Evolutionary conservation across 2,329 filamentous ascomycete species (phyloP).

Genomic region (Apiospora phragmitis): DNA sequence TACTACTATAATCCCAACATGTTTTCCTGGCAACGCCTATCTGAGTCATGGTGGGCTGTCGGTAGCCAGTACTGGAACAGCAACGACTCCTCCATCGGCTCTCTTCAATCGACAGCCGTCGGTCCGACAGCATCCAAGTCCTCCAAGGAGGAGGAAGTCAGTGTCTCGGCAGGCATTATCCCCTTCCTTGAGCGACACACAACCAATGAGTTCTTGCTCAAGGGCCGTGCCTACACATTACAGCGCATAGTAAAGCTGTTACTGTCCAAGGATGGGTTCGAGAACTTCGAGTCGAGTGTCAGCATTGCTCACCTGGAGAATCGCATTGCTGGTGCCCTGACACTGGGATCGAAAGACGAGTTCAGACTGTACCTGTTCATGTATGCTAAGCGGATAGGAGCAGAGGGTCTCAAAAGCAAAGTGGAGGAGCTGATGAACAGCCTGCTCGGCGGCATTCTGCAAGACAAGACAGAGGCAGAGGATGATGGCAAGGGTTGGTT

Average conservation of each 20-base stretch:
- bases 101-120: slow-evolving; percentile 71
- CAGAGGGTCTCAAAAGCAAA: slow-evolving; percentile 83
- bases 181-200: slow-evolving; percentile 93
- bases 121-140: slow-evolving; percentile 54
- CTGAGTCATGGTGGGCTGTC: slow-evolving; percentile 97
- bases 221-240: slow-evolving; percentile 87
- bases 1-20: slow-evolving; percentile 85
- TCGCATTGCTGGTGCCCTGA: slow-evolving; percentile 83
- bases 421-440: slow-evolving; percentile 89
- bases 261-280: slow-evolving; percentile 85
- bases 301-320: slow-evolving; percentile 96
- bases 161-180: slow-evolving; percentile 87
- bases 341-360: slow-evolving; percentile 84
- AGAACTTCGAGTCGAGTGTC: slow-evolving; percentile 86
- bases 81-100: slow-evolving; percentile 84
- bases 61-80: slow-evolving; percentile 99
- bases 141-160: slow-evolving; percentile 48
- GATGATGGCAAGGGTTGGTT: slow-evolving; percentile 61
- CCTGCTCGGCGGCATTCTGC: slow-evolving; percentile 71
- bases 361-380: slow-evolving; percentile 95
- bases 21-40: slow-evolving; percentile 93
- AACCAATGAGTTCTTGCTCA: slow-evolving; percentile 86
- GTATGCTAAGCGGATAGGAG: slow-evolving; percentile 94
- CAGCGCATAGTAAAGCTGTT: slow-evolving; percentile 89
- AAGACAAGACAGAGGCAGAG: slow-evolving; percentile 42